Conservation (phyloP, 2,329 filamentous ascomycete genomes). For the Arthrobotrys iridis region DNA sequence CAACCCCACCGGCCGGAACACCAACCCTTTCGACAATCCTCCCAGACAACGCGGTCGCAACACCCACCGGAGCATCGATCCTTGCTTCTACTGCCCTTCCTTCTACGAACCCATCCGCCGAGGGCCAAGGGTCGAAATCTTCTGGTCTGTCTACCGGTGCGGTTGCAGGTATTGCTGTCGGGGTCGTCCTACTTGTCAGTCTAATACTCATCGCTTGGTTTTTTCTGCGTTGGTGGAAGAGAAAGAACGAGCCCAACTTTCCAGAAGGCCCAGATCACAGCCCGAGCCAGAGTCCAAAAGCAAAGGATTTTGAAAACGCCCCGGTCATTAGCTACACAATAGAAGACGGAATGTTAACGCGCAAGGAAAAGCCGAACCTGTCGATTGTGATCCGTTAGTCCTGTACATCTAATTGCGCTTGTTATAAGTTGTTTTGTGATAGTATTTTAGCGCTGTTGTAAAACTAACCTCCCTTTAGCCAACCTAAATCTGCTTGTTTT, state of each 20-base stretch:
- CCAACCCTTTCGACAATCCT: too few species aligned
- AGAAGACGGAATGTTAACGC: constrained; percentile 22
- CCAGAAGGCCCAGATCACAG: constrained; percentile 39
- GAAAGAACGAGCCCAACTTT: constrained; percentile 15
- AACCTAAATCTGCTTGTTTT: too few species aligned
- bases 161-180: constrained; percentile 20
- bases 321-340: constrained; percentile 33
- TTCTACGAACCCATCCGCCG: neutral
- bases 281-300: constrained; percentile 16
- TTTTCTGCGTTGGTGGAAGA: constrained; percentile 25
- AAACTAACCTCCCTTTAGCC: too few species aligned
- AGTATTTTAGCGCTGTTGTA: too few species aligned
- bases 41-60: too few species aligned
- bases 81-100: too few species aligned
- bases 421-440: too few species aligned
- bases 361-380: constrained; percentile 23
- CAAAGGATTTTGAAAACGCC: constrained; percentile 21
- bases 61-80: too few species aligned
- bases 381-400: neutral
- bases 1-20: too few species aligned
- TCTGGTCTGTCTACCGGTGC: constrained; percentile 16
- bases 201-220: neutral
- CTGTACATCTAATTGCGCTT: too few species aligned
- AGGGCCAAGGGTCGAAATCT: neutral
- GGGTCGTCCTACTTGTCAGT: neutral